phyloP scores from a whole-genome alignment of 2,329 filamentous ascomycete species.

The Pseudocercospora eumusae region DNA sequence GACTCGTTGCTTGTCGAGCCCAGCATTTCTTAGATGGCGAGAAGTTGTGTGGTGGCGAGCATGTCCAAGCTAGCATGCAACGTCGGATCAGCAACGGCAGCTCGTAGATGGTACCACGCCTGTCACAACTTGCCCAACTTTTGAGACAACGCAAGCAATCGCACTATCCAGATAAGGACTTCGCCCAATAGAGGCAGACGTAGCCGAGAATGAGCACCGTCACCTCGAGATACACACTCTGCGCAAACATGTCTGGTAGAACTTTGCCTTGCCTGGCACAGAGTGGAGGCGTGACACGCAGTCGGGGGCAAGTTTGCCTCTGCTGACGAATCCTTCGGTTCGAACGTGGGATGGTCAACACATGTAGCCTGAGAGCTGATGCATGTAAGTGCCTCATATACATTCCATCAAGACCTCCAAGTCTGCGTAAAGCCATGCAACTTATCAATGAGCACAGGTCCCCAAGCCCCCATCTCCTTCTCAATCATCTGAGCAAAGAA shows the following conservation, averaged over 20 bases:
- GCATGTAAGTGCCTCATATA: neutral
- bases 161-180: constrained; percentile 21
- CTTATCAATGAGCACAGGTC: constrained; percentile 91
- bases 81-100: constrained; percentile 16
- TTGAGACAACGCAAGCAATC: constrained; percentile 21
- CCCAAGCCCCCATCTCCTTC: constrained; percentile 84
- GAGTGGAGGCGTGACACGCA: neutral
- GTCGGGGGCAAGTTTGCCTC: neutral
- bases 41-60: constrained; percentile 20
- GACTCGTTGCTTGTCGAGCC: constrained; percentile 14
- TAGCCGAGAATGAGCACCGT: constrained; percentile 18
- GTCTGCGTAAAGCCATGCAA: constrained; percentile 92
- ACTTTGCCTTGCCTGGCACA: neutral
- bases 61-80: constrained; percentile 19
- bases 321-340: neutral
- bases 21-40: constrained; percentile 24
- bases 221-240: neutral
- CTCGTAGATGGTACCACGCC: constrained; percentile 17
- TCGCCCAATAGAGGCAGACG: constrained; percentile 11
- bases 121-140: constrained; percentile 21
- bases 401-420: constrained; percentile 52
- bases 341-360: constrained; percentile 4
- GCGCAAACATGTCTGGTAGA: neutral
- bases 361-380: neutral
- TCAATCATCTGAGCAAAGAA: constrained; percentile 88